Conservation (phyloP, 2,329 filamentous ascomycete genomes). For the Davidsoniella virescens region DNA sequence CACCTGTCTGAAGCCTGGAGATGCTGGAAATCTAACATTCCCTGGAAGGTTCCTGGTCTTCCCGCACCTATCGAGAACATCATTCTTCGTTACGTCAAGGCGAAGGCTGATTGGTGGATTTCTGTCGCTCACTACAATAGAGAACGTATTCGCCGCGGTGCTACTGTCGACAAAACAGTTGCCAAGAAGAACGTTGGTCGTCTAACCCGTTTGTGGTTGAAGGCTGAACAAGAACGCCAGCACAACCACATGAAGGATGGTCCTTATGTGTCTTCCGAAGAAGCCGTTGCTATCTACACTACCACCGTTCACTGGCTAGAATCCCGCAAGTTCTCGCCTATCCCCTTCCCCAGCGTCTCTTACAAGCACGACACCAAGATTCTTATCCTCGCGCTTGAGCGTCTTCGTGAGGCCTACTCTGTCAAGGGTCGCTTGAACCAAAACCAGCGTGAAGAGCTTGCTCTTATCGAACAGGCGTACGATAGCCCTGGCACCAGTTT, state of each 20-base stretch:
- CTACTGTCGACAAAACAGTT: constrained; percentile 96
- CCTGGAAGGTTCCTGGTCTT: constrained; percentile 95
- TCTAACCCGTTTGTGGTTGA: constrained; percentile 87
- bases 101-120: constrained; percentile 99
- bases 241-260: constrained; percentile 99
- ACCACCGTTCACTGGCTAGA: constrained; percentile 98
- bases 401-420: constrained; percentile 86
- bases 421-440: constrained; percentile 95
- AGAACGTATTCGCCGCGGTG: constrained; percentile 87
- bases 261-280: constrained; percentile 93
- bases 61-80: constrained; percentile 98
- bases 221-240: constrained; percentile 93
- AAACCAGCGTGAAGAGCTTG: constrained; percentile 90
- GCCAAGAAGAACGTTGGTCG: constrained; percentile 98
- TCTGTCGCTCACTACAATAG: constrained; percentile 98
- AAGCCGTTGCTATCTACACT: constrained; percentile 96
- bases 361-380: constrained; percentile 99
- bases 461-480: constrained; percentile 94
- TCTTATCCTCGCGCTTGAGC: constrained; percentile 82
- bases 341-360: constrained; percentile 94
- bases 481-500: constrained; percentile 93
- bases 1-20: constrained; percentile 97
- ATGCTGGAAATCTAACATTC: constrained; percentile 99
- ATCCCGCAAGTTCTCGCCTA: constrained; percentile 94
- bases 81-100: constrained; percentile 95